Evolutionary conservation across 148 eudicot species (phyloP), one percentile per base, ranked within the genome.

Genomic region (Agrostemma githago): DNA sequence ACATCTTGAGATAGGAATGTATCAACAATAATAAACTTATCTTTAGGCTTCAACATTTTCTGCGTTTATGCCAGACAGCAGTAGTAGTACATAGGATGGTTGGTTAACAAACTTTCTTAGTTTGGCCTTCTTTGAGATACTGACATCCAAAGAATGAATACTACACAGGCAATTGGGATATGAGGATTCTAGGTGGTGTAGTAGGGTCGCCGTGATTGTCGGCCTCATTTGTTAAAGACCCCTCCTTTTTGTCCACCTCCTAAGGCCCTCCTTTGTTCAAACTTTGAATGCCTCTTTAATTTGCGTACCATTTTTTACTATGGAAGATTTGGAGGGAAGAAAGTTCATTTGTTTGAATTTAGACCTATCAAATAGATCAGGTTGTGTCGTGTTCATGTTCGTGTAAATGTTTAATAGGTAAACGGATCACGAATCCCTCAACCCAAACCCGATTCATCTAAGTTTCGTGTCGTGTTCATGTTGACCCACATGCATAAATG

Each of bases 131-230:
- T 51, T 53, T 41, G 12, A 2, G 42, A 70, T 26, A 21, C 16
- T 53, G 61, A 70, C 72, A 70, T 70, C 54, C 54, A 3, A 48
- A 48, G 12, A 48, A 14, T 9, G 3, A 1, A 48, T 8, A 48
- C 14, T 48, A 11, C 12, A 10, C 12, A 10, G 54, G 12, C 54
- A 10, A 51, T 51, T 15, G 2, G 14, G 53, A 48, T 3, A 48
- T 48, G 53, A 15, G 51, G 74, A 57, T 21, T 71, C 56, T 8
- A 57, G 39, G 61, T 57, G 68, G 9, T 39, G 34, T 77, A 76
- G 34, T 77, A 76, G 72, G 71, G 78, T 79, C 51, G 61, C 74
- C 83, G 83, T 72, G 80, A 80, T 76, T 76, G 74, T 51, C 83
- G 79, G 79, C 77, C 68, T 54, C 19, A 72, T 46, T 68, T 76